A percentile compares a stretch with the other conserved stretches of the same genome.
These are phyloP conservation scores for Ophiostoma triangulosporum DNA, from an alignment of 2,329 filamentous ascomycete genomes.

Conservation along the genomic window DNA sequence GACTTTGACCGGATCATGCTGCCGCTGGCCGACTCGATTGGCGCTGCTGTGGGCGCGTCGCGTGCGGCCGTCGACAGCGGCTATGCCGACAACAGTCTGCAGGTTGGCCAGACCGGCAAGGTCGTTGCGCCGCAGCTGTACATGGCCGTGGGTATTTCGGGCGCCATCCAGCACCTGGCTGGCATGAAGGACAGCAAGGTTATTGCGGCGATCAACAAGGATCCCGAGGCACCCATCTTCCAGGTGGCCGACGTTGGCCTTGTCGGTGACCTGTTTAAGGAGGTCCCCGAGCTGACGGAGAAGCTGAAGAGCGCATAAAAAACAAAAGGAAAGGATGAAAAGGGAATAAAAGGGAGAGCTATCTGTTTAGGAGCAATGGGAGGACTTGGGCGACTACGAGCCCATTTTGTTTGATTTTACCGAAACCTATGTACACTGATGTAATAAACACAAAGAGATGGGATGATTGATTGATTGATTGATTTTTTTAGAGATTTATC, in stretches of 20 bases:
- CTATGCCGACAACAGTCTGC: slow-evolving; percentile 95
- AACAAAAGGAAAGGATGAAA: slow-evolving; percentile 5
- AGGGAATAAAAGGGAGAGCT: background rate
- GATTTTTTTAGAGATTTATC: too few species aligned
- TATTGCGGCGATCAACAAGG: slow-evolving; percentile 98
- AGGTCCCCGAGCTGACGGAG: slow-evolving; percentile 89
- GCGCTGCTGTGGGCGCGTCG: slow-evolving; percentile 90
- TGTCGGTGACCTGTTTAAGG: slow-evolving; percentile 90
- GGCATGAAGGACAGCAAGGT: slow-evolving; percentile 99
- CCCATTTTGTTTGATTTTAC: background rate
- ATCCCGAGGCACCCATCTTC: slow-evolving; percentile 93
- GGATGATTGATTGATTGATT: too few species aligned
- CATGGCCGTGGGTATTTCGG: slow-evolving; percentile 87
- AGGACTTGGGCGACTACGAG: background rate
- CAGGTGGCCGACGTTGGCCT: slow-evolving; percentile 93
- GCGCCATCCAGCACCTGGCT: slow-evolving; percentile 93
- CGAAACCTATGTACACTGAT: background rate
- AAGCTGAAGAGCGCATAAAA: slow-evolving; percentile 55
- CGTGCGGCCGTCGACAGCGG: slow-evolving; percentile 92
- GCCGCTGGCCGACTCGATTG: slow-evolving; percentile 80
- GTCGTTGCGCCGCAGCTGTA: slow-evolving; percentile 95
- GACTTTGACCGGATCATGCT: slow-evolving; percentile 90
- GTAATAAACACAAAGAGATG: background rate
- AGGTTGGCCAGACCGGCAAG: slow-evolving; percentile 97
- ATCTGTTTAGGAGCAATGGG: background rate